Conservation (phyloP, 202 grass and related monocot species). For the Zizania palustris region DNA sequence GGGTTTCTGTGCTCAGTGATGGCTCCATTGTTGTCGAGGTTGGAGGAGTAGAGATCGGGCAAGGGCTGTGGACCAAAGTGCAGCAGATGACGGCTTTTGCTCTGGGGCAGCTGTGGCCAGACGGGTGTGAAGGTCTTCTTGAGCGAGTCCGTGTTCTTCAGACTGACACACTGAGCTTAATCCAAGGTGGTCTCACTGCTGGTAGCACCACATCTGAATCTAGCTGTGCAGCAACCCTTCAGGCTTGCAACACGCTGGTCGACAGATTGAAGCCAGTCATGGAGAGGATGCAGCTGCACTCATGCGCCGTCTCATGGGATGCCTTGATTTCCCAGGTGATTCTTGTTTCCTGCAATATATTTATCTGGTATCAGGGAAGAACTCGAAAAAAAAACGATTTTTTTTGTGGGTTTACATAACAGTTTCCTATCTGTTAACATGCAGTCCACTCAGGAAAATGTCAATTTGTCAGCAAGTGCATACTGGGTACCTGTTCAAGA, state of each 20-base stretch:
- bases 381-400: too few relatives aligned
- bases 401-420: too few relatives aligned
- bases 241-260: constrained; percentile 56
- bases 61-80: constrained; percentile 92
- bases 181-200: constrained; percentile 69
- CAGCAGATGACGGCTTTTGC: constrained; percentile 71
- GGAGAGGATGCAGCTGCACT: constrained; percentile 52
- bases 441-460: constrained; percentile 53
- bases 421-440: neutral
- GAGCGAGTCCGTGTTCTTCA: constrained; percentile 66
- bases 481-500: constrained; percentile 61
- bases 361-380: neutral
- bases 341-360: neutral
- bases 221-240: constrained; percentile 68
- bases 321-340: constrained; percentile 64
- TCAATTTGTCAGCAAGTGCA: constrained; percentile 73
- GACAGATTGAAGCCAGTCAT: constrained; percentile 65
- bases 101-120: constrained; percentile 59
- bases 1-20: constrained; percentile 78
- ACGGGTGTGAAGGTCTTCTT: constrained; percentile 57
- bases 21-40: constrained; percentile 78
- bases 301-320: constrained; percentile 56
- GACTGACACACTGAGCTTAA: constrained; percentile 70
- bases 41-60: constrained; percentile 76
- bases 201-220: constrained; percentile 70